Evolutionary conservation across 331 rosid species (phyloP).

Genomic region (Erythrophleum ivorense): DNA sequence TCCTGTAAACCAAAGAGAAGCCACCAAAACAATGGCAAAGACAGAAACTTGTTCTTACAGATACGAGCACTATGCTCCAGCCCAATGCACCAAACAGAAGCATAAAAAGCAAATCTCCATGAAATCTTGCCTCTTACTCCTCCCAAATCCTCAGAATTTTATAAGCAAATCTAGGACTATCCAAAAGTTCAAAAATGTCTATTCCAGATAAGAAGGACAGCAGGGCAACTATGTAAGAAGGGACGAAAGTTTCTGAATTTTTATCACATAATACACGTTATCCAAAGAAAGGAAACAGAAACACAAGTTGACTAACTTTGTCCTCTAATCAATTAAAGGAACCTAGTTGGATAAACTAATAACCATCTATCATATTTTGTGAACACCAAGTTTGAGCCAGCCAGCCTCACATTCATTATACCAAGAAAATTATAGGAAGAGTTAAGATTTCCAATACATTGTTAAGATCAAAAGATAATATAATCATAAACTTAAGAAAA

Average conservation of each 20-base stretch:
- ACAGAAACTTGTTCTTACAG: neutral
- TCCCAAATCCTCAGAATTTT: constrained; percentile 13
- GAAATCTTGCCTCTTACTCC: neutral
- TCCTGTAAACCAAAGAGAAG: neutral
- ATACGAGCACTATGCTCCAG: neutral
- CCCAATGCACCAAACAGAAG: neutral
- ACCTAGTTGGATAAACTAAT: neutral
- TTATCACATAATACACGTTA: neutral
- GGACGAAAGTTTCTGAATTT: neutral
- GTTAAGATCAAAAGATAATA: constrained; percentile 9
- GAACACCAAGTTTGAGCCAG: neutral
- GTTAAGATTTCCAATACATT: neutral
- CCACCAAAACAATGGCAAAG: constrained; percentile 5
- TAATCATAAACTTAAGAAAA: neutral
- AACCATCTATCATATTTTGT: neutral
- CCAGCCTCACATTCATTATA: constrained; percentile 9
- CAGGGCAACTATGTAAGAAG: neutral
- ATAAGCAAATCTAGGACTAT: neutral
- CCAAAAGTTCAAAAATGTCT: neutral
- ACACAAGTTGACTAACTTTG: neutral
- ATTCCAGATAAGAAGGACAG: neutral
- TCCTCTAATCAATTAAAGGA: neutral
- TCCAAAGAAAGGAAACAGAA: neutral
- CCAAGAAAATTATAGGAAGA: neutral
- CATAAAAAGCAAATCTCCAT: neutral